Conservation (phyloP, 352 stramenopile genomes). For the Globisporangium nunn region DNA sequence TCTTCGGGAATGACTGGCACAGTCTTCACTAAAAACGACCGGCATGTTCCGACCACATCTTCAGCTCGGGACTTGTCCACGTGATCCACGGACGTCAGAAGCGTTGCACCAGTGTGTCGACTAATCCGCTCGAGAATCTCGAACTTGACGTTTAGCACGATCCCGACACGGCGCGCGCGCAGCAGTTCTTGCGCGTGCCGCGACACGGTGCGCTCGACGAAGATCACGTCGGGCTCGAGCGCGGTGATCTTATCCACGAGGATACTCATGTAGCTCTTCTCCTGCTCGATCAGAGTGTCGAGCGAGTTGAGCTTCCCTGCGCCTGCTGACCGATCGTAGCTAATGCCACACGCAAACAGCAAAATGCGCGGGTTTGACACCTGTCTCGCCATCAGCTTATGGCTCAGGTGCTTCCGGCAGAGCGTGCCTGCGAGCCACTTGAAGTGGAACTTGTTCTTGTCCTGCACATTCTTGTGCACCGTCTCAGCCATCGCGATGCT, state of each 20-base stretch:
- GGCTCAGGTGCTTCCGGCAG: constrained; percentile 94
- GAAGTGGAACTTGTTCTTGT: constrained; percentile 82
- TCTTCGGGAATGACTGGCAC: constrained; percentile 38
- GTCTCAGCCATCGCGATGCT: constrained; percentile 51
- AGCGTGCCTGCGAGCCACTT: constrained; percentile 93
- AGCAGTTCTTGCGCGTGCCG: constrained; percentile 92
- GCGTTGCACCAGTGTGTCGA: constrained; percentile 88
- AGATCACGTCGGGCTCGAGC: constrained; percentile 93
- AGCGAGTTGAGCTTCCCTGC: constrained; percentile 90
- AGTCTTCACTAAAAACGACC: constrained; percentile 63
- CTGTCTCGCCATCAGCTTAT: constrained; percentile 94
- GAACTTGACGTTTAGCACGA: constrained; percentile 94
- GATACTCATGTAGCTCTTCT: constrained; percentile 96
- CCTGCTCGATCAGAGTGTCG: constrained; percentile 94
- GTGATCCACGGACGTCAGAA: constrained; percentile 92
- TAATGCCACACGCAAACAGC: constrained; percentile 93
- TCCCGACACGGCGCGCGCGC: constrained; percentile 83
- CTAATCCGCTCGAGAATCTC: constrained; percentile 90
- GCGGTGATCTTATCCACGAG: constrained; percentile 95
- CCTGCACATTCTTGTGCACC: constrained; percentile 60
- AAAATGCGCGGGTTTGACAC: constrained; percentile 96
- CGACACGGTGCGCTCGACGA: constrained; percentile 88
- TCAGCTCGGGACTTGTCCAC: constrained; percentile 56
- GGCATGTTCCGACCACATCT: constrained; percentile 56
- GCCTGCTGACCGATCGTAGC: constrained; percentile 89